Evolutionary conservation across 805 yeast genomes (phyloP).

Genomic region (Metschnikowia similis): DNA sequence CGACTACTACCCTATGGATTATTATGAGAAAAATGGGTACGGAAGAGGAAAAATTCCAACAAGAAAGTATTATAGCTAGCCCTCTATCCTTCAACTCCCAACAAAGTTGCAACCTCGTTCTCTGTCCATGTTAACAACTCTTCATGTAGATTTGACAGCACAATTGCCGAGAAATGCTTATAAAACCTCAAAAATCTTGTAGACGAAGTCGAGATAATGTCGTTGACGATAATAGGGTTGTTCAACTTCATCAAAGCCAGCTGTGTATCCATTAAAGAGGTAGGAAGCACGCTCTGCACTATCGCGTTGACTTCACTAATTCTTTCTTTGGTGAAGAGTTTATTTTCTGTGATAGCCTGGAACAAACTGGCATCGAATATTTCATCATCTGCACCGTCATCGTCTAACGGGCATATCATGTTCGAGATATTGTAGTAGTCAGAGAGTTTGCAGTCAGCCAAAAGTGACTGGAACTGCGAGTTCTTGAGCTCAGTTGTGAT

Average conservation of each 20-base stretch:
- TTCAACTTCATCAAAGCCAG: constrained; percentile 54
- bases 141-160: constrained; percentile 31
- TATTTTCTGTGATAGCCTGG: constrained; percentile 60
- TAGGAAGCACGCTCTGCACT: constrained; percentile 52
- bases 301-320: constrained; percentile 41
- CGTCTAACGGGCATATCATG: constrained; percentile 66
- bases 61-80: background rate
- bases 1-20: constrained; percentile 89
- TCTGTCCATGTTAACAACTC: constrained; percentile 49
- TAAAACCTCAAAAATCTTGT: constrained; percentile 47
- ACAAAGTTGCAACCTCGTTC: constrained; percentile 57
- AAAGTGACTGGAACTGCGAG: constrained; percentile 44
- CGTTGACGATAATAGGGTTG: constrained; percentile 59
- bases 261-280: constrained; percentile 58
- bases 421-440: constrained; percentile 61
- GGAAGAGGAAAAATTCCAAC: constrained; percentile 78
- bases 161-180: constrained; percentile 34
- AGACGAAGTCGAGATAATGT: constrained; percentile 49
- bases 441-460: constrained; percentile 51
- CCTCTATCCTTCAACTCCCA: constrained; percentile 51
- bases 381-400: constrained; percentile 56
- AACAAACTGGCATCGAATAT: constrained; percentile 59
- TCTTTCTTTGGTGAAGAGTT: constrained; percentile 44
- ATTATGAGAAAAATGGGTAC: constrained; percentile 83
- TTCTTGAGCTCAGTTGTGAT: constrained; percentile 38